Base-by-base conservation (phyloP, 177 flowering plant species). In the Tripterygium wilfordii region DNA sequence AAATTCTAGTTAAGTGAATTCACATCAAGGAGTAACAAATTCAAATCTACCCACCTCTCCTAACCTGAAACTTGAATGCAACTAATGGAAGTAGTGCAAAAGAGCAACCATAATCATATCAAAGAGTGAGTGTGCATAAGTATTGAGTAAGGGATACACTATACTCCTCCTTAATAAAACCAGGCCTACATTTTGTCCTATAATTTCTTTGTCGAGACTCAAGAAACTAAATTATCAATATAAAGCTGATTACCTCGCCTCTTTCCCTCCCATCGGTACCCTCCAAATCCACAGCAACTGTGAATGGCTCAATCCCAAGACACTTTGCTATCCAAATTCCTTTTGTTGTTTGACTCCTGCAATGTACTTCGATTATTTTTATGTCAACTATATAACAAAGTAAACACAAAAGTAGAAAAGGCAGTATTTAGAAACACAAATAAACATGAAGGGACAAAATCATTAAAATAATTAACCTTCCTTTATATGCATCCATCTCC, bases 191-290 rank as follows among this genome's bases (percentile, higher is more conserved):
- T 36, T 23, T 5, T 14, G 3, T 14, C n/a, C n/a, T n/a, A n/a
- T n/a, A n/a, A n/a, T n/a, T n/a, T n/a, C n/a, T n/a, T n/a, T n/a
- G n/a, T n/a, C n/a, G n/a, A n/a, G n/a, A n/a, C n/a, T n/a, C n/a
- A n/a, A n/a, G n/a, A n/a, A n/a, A n/a, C n/a, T n/a, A n/a, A n/a
- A n/a, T 18, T 30, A 18, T 28, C 21, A 33, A 53, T 7, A 26
- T 9, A 39, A 42, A 37, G 14, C 23, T 40, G n/a, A 27, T 45
- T 45, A 77, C 86, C 86, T 80, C 82, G 25, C 87, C 87, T 63
- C 86, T 60, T 63, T 80, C 86, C 47, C 79, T 67, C 17, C 87
- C 82, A 63, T 80, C 87, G 30, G 76, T 73, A 28, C 83, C 83
- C 65, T 76, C 87, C 61, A 80, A 73, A 66, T 80, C 87, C 83